Base-by-base conservation (phyloP, 2,329 filamentous ascomycete genomes). In the Exophiala alcalophila region DNA sequence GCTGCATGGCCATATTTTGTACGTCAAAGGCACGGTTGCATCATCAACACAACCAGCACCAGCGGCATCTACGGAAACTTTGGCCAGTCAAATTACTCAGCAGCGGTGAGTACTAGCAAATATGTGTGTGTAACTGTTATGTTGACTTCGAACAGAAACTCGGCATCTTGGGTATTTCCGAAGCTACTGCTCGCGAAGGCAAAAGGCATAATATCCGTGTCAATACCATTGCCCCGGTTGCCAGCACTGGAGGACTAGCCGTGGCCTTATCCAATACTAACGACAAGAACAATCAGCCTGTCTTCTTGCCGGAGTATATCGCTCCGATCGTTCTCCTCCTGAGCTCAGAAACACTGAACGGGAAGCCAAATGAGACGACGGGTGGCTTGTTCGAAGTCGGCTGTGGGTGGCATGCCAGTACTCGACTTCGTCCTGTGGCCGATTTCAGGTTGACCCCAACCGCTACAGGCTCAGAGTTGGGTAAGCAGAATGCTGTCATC, bases 31-130 rank as follows among this genome's bases (percentile, higher is more conserved):
- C 97, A 95, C 61, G 92, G 92, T 54, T 87, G 92, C 60, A 81
- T 98, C 48, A 76, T 98, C 61, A 98, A 98, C 76, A 98, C 91
- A 35, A 90, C 92, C 25, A 94, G 87, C 21, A 96, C 92, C 32
- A 92, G 86, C 58, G 92, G 92, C 68, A 94, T 97, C 66, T 98
- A 98, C 65, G 92, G 92, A 57, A 97, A 96, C 78, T 98, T 97
- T 64, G 92, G 92, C 52, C 92, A 98, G 70, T 86, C 91, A 60
- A 97, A 98, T 77, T 97, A 98, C 66, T 78, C 92, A 50, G 86
- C 90, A 45, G 86, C 86, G 44, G 81, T 85, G 75, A 72, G 81
- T 36, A 50, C 23, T 11, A 35, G 29, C 23, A 10, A 12, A 11
- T n/a, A 7, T 15, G 23, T 25, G 32, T 31, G 38, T 8, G 19